Percentiles rank a stretch among this genome's conserved stretches.
Conservation (phyloP, 2,329 filamentous ascomycete genomes). For the Shiraia sp. region DNA sequence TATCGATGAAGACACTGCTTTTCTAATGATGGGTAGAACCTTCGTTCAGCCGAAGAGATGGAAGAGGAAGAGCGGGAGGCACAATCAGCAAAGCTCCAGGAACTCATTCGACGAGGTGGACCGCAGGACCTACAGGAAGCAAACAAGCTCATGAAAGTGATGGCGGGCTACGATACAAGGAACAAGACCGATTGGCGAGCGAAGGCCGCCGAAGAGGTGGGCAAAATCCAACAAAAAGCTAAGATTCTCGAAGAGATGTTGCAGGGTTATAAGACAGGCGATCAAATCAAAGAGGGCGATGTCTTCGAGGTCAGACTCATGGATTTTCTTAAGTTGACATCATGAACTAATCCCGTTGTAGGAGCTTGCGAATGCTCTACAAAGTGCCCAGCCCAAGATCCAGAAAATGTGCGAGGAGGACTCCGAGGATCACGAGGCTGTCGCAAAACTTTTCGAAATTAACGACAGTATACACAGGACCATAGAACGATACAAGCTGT, state of each 20-base stretch:
- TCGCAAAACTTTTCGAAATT: slow-evolving; percentile 92
- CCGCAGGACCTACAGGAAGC: slow-evolving; percentile 95
- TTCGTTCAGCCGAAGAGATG: slow-evolving; percentile 98
- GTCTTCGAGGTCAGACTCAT: slow-evolving; percentile 62
- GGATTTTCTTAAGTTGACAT: slow-evolving; percentile 27
- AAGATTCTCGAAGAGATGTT: slow-evolving; percentile 90
- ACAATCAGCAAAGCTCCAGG: slow-evolving; percentile 96
- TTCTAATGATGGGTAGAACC: slow-evolving; percentile 63
- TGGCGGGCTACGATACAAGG: slow-evolving; percentile 95
- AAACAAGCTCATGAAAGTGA: slow-evolving; percentile 97
- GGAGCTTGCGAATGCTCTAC: slow-evolving; percentile 85
- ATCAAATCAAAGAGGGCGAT: slow-evolving; percentile 72
- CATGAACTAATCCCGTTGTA: slow-evolving; percentile 43
- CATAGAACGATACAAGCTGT: slow-evolving; percentile 89
- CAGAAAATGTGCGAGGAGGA: slow-evolving; percentile 99
- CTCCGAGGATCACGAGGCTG: slow-evolving; percentile 93
- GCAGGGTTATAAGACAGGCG: slow-evolving; percentile 79
- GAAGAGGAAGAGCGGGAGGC: slow-evolving; percentile 94
- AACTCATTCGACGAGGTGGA: slow-evolving; percentile 87
- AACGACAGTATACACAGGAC: slow-evolving; percentile 99
- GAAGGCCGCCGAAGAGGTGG: slow-evolving; percentile 94
- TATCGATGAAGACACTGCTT: background rate
- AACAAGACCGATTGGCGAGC: slow-evolving; percentile 97
- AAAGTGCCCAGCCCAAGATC: slow-evolving; percentile 96
- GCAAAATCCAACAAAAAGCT: slow-evolving; percentile 94